Conservation (phyloP, 805 yeast genomes). For the Saccharomycopsis fodiens region DNA sequence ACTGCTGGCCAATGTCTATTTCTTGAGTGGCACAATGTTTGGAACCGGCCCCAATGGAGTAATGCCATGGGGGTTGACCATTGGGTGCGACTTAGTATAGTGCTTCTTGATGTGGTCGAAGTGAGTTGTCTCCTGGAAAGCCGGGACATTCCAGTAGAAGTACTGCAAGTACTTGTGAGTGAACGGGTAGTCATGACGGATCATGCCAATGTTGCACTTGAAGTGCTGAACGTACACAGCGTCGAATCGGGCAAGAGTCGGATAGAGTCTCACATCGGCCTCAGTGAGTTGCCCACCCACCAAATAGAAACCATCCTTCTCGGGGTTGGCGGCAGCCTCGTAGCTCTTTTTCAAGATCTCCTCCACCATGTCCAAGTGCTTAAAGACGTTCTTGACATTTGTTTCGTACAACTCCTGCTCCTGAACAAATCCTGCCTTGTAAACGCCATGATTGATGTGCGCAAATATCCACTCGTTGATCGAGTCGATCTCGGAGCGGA, state of each 20-base stretch:
- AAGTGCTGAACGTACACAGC: constrained; percentile 93
- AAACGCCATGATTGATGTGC: constrained; percentile 85
- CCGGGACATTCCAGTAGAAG: constrained; percentile 72
- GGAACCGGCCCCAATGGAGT: constrained; percentile 89
- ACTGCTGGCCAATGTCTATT: too few relatives aligned
- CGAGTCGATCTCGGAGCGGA: constrained; percentile 58
- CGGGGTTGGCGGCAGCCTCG: constrained; percentile 22
- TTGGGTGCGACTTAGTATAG: constrained; percentile 78
- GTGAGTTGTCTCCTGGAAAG: constrained; percentile 70
- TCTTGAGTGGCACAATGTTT: constrained; percentile 58
- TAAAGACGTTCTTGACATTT: constrained; percentile 56
- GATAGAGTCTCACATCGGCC: constrained; percentile 80
- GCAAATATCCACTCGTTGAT: constrained; percentile 81
- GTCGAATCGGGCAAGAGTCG: constrained; percentile 87
- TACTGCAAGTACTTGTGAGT: constrained; percentile 74
- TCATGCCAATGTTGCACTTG: constrained; percentile 81
- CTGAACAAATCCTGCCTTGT: constrained; percentile 86
- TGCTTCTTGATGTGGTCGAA: constrained; percentile 88
- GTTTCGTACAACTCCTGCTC: constrained; percentile 73
- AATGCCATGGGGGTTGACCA: constrained; percentile 74
- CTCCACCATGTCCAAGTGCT: constrained; percentile 65
- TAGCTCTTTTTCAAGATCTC: constrained; percentile 42
- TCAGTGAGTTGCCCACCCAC: constrained; percentile 70
- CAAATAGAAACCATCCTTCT: constrained; percentile 33
- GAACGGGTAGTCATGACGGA: constrained; percentile 71